Base-by-base conservation (phyloP, 805 yeast genomes). In the Pachysolen tannophilus region DNA sequence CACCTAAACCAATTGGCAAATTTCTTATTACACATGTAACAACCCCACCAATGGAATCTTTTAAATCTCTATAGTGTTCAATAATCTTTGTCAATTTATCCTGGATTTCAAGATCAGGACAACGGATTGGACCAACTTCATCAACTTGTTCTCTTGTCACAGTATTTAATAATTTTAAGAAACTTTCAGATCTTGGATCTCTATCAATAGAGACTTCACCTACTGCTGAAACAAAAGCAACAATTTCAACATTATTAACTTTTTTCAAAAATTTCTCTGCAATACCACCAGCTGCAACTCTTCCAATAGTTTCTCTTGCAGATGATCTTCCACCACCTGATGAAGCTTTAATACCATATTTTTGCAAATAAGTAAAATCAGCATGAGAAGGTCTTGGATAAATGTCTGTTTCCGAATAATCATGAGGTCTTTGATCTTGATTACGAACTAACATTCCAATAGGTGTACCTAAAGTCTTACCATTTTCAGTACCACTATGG, bases 351-450 rank as follows among this genome's bases (percentile, higher is more conserved):
- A 78, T 71, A 28, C 96, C 95, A 63, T 92, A 92, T 61, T 92
- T 92, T 45, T 73, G 68, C 53, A 84, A 67, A 62, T 92, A 92
- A 16, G 98, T 92, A 71, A 70, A 87, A 61, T 92, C 98, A 14
- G 98, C 97, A 60, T 92, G 98, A 20, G 95, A 84, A 19, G 98
- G 98, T 61, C 98, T 78, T 47, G 98, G 98, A 65, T 78, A 92
- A 45, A 82, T 69, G 56, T 88, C 97, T 60, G 94, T 92, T 53
- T 90, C 97, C 18, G 84, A 72, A 69, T 92, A 92, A 61, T 92
- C 98, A 45, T 86, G 77, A 9, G 98, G 98, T 55, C 97, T 75
- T 58, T 92, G 98, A 63, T 92, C 98, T 64, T 92, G 87, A 59
- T 92, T 92, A 51, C 70, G 70, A 16, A 92, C 94, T 38, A 88